Evolutionary conservation across 371 early-diverging fungal genomes (phyloP).

Genomic region (Syncephalastrum contaminatum): DNA sequence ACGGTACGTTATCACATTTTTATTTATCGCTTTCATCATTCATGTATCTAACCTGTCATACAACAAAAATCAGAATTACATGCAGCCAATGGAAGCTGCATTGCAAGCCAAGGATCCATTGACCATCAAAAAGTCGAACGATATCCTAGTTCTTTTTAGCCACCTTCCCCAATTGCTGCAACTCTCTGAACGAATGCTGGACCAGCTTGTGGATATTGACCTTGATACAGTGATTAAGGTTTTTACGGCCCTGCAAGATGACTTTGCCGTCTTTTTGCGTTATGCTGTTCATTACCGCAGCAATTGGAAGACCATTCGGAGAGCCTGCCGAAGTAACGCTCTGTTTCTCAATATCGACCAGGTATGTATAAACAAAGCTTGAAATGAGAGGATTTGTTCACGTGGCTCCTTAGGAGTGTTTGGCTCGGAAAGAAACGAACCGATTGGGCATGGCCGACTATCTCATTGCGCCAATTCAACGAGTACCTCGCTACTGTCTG

Average conservation of each 20-base stretch:
- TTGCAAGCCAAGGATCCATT: constrained; percentile 26
- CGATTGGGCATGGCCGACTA: constrained; percentile 43
- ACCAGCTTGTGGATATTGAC: background rate
- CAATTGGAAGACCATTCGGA: constrained; percentile 34
- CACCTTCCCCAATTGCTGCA: constrained; percentile 30
- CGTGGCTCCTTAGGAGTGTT: constrained; percentile 27
- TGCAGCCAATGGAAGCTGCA: constrained; percentile 36
- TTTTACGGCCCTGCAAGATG: constrained; percentile 18
- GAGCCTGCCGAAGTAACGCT: constrained; percentile 33
- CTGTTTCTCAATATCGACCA: constrained; percentile 37
- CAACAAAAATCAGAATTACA: constrained; percentile 25
- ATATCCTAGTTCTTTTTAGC: constrained; percentile 32
- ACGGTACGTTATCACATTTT: background rate
- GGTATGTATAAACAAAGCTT: constrained; percentile 18
- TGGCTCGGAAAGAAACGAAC: constrained; percentile 34
- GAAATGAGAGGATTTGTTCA: no score
- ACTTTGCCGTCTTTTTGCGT: constrained; percentile 34
- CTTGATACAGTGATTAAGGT: no score
- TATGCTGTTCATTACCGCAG: constrained; percentile 44
- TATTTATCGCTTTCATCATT: background rate
- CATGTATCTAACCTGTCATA: background rate
- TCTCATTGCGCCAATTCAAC: constrained; percentile 43
- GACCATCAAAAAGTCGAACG: constrained; percentile 23
- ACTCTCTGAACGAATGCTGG: constrained; percentile 25
- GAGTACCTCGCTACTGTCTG: constrained; percentile 42